These are phyloP conservation scores for Geotrichum cucujoidarum DNA, from an alignment of 1,139 yeast species.

Conservation along the genomic window DNA sequence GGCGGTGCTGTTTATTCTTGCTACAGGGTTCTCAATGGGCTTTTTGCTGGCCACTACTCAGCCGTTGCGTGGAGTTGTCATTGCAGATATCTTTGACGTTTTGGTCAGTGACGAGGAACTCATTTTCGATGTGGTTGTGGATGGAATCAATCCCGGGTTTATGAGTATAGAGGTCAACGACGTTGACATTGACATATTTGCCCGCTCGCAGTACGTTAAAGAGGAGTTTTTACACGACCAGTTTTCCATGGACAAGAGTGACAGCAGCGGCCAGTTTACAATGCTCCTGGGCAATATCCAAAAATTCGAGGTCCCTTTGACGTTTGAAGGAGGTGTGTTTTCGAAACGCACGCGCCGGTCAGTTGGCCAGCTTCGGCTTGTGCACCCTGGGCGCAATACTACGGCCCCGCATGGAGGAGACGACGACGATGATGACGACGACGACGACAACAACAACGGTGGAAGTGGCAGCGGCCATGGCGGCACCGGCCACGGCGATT, in stretches of 20 bases:
- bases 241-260: constrained; percentile 9
- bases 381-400: constrained; percentile 68
- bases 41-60: constrained; percentile 81
- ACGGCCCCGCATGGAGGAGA: constrained; percentile 40
- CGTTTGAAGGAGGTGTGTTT: constrained; percentile 75
- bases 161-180: constrained; percentile 59
- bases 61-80: constrained; percentile 64
- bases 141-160: constrained; percentile 81
- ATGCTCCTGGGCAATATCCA: constrained; percentile 69
- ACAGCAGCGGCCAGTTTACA: constrained; percentile 42
- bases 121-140: constrained; percentile 68
- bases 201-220: constrained; percentile 58
- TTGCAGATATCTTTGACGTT: constrained; percentile 61
- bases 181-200: constrained; percentile 81
- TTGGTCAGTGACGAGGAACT: constrained; percentile 81
- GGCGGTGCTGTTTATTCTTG: constrained; percentile 29
- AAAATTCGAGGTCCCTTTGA: constrained; percentile 64
- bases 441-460: constrained; percentile 22
- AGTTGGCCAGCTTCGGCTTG: constrained; percentile 63
- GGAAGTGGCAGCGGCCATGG: neutral
- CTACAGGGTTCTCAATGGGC: constrained; percentile 71
- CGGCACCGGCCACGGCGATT: constrained; percentile 19
- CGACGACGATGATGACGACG: constrained; percentile 18
- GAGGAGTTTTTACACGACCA: constrained; percentile 20
- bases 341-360: constrained; percentile 52